Evolutionary conservation across 2,329 filamentous ascomycete species (phyloP).

Genomic region (Trichophaea hybrida): DNA sequence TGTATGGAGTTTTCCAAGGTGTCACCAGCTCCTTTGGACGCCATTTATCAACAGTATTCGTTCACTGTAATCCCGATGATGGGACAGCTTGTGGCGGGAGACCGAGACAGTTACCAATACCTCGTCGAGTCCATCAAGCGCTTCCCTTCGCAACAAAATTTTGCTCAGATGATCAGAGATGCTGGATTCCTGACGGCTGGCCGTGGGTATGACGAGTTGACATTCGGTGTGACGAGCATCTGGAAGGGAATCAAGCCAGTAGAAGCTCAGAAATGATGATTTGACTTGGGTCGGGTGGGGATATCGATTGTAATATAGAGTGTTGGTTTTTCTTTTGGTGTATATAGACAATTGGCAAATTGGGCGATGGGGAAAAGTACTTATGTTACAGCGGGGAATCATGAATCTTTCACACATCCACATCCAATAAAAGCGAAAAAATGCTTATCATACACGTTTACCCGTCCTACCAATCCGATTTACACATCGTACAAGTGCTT

Average conservation of each 20-base stretch:
- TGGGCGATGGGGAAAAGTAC: not conserved
- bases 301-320: constrained; percentile 3
- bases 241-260: constrained; percentile 77
- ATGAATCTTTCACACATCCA: not conserved
- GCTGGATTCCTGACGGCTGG: constrained; percentile 79
- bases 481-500: not conserved
- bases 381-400: not conserved
- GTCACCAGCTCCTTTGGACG: constrained; percentile 61
- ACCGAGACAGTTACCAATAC: constrained; percentile 95
- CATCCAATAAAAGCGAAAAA: not conserved
- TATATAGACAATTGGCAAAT: not conserved
- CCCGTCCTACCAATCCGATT: not conserved
- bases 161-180: constrained; percentile 64
- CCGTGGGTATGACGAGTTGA: constrained; percentile 76
- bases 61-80: constrained; percentile 90
- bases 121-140: constrained; percentile 93
- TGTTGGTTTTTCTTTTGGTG: not conserved
- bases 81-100: constrained; percentile 84
- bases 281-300: not conserved
- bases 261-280: constrained; percentile 2
- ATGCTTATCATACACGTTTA: not conserved
- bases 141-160: constrained; percentile 77
- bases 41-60: constrained; percentile 87
- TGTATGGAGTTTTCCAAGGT: constrained; percentile 93
- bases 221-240: constrained; percentile 82